Conservation (phyloP, 768 basidiomycete species). For the Kwoniella dendrophila region DNA sequence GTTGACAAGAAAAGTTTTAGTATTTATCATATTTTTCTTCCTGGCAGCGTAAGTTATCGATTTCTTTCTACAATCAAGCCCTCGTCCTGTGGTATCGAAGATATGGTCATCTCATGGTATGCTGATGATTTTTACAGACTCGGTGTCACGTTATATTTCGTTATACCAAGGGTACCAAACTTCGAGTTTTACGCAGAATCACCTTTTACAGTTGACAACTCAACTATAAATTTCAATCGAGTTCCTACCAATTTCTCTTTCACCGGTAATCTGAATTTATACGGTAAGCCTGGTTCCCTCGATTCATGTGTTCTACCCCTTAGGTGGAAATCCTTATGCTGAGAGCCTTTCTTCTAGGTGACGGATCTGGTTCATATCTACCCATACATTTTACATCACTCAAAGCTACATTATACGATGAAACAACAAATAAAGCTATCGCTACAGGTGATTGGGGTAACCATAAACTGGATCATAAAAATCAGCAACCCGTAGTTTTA, state of each 20-base stretch:
- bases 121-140: constrained; percentile 59
- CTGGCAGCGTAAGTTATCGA: constrained; percentile 66
- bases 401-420: constrained; percentile 70
- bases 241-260: constrained; percentile 88
- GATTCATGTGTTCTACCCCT: too few relatives aligned
- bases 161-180: constrained; percentile 77
- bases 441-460: constrained; percentile 68
- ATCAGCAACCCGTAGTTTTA: constrained; percentile 65
- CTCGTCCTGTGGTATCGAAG: constrained; percentile 11
- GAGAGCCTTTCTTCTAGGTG: constrained; percentile 55
- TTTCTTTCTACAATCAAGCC: constrained; percentile 51
- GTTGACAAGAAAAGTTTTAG: constrained; percentile 72
- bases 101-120: not conserved
- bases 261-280: constrained; percentile 71
- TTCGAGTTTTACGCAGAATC: constrained; percentile 65
- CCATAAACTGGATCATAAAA: constrained; percentile 67
- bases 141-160: constrained; percentile 72
- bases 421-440: constrained; percentile 67
- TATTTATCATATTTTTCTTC: constrained; percentile 62
- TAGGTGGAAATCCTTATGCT: not conserved
- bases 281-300: constrained; percentile 54
- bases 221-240: constrained; percentile 66
- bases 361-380: constrained; percentile 74
- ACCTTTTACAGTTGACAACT: constrained; percentile 63
- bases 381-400: constrained; percentile 74